These are phyloP conservation scores for Peniophora sp. DNA, from an alignment of 1,284 basidiomycete genomes.

Conservation along the genomic window DNA sequence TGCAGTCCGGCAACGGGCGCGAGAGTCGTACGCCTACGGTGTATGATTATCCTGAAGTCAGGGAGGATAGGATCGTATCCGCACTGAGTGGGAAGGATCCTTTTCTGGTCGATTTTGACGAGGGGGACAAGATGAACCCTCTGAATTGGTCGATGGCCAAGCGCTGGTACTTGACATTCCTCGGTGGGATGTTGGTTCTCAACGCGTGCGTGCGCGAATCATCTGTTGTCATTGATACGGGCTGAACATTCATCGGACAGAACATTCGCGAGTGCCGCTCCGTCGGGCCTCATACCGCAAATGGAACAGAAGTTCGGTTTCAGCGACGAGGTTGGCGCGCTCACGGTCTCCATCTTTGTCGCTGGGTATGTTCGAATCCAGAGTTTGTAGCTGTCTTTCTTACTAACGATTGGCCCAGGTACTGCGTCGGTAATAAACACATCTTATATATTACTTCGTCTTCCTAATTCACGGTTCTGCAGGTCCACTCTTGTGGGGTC, in stretches of 20 bases:
- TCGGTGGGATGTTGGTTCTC: constrained; percentile 57
- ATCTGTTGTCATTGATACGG: background rate
- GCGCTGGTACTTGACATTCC: constrained; percentile 58
- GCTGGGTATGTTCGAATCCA: too few species aligned
- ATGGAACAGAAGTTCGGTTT: constrained; percentile 49
- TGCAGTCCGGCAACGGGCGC: background rate
- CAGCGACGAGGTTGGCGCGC: constrained; percentile 36
- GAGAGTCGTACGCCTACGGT: background rate
- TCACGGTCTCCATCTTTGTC: constrained; percentile 35
- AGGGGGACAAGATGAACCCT: constrained; percentile 34
- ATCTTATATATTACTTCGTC: background rate
- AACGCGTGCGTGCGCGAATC: constrained; percentile 41
- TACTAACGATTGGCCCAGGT: too few species aligned
- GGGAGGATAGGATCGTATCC: background rate
- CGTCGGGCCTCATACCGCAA: constrained; percentile 36
- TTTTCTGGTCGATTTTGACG: constrained; percentile 30
- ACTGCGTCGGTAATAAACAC: too few species aligned
- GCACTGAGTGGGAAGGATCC: constrained; percentile 23
- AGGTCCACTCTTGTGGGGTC: constrained; percentile 61
- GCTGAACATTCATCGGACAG: constrained; percentile 20
- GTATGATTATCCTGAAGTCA: background rate
- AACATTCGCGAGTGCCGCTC: constrained; percentile 57
- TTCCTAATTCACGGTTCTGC: constrained; percentile 10
- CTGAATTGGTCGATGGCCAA: constrained; percentile 49
- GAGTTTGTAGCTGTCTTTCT: too few species aligned